Evolutionary conservation across 805 yeast species (phyloP), one percentile per base, ranked within the genome.

Genomic region (Saccharomycopsis oosterbeekiorum): DNA sequence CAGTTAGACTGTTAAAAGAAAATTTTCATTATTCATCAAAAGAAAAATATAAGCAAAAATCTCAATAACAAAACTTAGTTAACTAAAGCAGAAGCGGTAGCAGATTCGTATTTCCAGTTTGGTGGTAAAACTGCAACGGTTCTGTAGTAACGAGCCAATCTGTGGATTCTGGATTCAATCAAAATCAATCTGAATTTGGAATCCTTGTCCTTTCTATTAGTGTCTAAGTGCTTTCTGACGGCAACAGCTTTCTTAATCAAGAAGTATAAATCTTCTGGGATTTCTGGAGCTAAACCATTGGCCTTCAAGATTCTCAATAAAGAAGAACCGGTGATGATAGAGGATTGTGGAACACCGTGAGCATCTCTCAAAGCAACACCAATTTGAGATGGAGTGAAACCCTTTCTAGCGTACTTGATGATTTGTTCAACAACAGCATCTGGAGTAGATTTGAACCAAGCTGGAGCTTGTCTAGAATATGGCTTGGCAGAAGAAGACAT

Each of bases 191-290:
- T 90, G 96, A 94, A 94, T 84, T 94, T 94, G 74, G 99, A 94
- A 84, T 94, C 99, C 87, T 94, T 93, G 84, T 94, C 99, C 88
- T 94, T 94, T 89, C 99, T 92, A 97, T 94, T 94, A 83, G 96
- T 89, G 84, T 94, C 99, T 78, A 94, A 88, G 83, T 94, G 99
- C 89, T 94, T 94, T 91, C 99, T 94, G 80, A 96, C 97, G 71
- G 97, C 76, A 75, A 94, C 98, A 78, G 99, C 99, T 88, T 94
- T 94, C 91, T 93, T 94, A 78, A 94, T 94, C 82, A 94, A 88
- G 83, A 82, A 92, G 94, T 94, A 94, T 75, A 94, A 88, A 80
- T 94, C 99, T 86, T 94, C 99, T 81, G 99, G 99, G 76, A 94
- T 88, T 83, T 94, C 99, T 80, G 99, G 98, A 76, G 98, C 99